A percentile compares a stretch with the other conserved stretches of the same genome.
Evolutionary conservation across 2,329 filamentous ascomycete genomes (phyloP).

Genomic region (Lojkania enalia): DNA sequence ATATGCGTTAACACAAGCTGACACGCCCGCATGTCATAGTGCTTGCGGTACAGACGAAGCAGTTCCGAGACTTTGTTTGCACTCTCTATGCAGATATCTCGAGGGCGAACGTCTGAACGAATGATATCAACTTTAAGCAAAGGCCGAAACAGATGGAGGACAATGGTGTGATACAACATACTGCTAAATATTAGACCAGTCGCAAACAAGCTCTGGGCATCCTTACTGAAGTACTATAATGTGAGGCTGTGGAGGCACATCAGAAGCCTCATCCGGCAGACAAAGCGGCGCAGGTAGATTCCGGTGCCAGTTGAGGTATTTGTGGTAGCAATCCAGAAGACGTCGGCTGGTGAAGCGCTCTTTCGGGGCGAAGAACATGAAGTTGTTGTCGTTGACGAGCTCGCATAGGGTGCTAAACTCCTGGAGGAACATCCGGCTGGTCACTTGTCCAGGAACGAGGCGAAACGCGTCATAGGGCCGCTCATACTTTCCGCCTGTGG

Average conservation of each 20-base stretch:
- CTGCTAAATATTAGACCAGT: slow-evolving; percentile 14
- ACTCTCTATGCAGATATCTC: slow-evolving; percentile 64
- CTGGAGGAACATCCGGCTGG: slow-evolving; percentile 44
- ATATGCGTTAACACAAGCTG: slow-evolving; percentile 46
- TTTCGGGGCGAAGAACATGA: slow-evolving; percentile 72
- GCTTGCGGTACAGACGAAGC: slow-evolving; percentile 47
- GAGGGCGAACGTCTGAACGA: slow-evolving; percentile 64
- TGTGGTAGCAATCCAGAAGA: slow-evolving; percentile 66
- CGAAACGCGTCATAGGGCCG: slow-evolving; percentile 15
- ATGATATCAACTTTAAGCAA: slow-evolving; percentile 65
- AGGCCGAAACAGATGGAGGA: slow-evolving; percentile 74
- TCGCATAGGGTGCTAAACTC: slow-evolving; percentile 73
- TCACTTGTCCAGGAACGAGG: slow-evolving; percentile 21
- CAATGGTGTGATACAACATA: slow-evolving; percentile 72
- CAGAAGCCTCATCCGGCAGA: slow-evolving; percentile 51
- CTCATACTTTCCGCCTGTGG: slow-evolving; percentile 57
- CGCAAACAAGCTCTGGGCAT: not conserved
- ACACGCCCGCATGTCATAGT: slow-evolving; percentile 49
- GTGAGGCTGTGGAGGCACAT: slow-evolving; percentile 70
- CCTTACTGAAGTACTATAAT: slow-evolving; percentile 75
- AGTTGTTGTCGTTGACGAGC: slow-evolving; percentile 71
- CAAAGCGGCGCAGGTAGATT: slow-evolving; percentile 66
- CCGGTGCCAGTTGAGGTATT: slow-evolving; percentile 73
- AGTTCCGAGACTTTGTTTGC: slow-evolving; percentile 51
- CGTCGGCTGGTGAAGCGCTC: slow-evolving; percentile 66